A percentile compares a stretch with the other conserved stretches of the same genome.
Conservation (phyloP, 2,329 filamentous ascomycete genomes). For the Verticillium longisporum region DNA sequence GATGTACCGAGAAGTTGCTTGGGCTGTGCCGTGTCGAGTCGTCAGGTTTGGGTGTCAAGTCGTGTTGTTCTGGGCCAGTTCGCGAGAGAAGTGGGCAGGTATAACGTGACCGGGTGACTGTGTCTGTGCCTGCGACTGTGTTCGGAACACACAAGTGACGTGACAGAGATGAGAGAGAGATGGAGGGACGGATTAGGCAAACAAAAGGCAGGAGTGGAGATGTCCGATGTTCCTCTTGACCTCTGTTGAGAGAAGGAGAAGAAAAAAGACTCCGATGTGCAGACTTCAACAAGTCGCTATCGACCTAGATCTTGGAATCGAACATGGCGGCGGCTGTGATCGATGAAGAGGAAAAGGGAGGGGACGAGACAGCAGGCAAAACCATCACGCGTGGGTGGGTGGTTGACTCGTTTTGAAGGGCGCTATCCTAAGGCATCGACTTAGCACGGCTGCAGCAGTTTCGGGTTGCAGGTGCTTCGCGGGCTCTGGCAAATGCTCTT, state of each 20-base stretch:
- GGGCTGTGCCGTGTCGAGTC: slow-evolving; percentile 7
- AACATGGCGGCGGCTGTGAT: slow-evolving; percentile 48
- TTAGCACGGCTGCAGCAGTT: not conserved
- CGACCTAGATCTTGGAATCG: slow-evolving; percentile 43
- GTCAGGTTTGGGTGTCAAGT: slow-evolving; percentile 5
- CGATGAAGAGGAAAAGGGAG: slow-evolving; percentile 33
- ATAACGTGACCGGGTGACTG: slow-evolving; percentile 7
- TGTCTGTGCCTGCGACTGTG: slow-evolving; percentile 7
- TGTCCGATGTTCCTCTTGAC: slow-evolving; percentile 4
- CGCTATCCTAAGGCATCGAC: not conserved
- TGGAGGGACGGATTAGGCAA: slow-evolving; percentile 10
- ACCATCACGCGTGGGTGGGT: slow-evolving; percentile 18
- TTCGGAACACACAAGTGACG: slow-evolving; percentile 8
- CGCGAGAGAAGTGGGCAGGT: slow-evolving; percentile 6
- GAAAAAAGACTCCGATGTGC: slow-evolving; percentile 24
- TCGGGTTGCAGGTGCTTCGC: not conserved
- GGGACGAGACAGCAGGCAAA: slow-evolving; percentile 20
- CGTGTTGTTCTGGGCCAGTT: slow-evolving; percentile 2
- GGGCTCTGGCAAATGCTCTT: not conserved
- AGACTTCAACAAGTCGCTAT: slow-evolving; percentile 50
- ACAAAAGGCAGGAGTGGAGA: slow-evolving; percentile 8
- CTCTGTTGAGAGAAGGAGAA: not conserved
- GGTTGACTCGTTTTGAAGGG: slow-evolving; percentile 25
- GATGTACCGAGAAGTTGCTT: slow-evolving; percentile 13
- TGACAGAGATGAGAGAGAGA: slow-evolving; percentile 8